Percentiles rank a stretch among this genome's conserved stretches.
These are phyloP conservation scores for Kandelia obovata DNA, from an alignment of 345 rosid species.

Conservation along the genomic window DNA sequence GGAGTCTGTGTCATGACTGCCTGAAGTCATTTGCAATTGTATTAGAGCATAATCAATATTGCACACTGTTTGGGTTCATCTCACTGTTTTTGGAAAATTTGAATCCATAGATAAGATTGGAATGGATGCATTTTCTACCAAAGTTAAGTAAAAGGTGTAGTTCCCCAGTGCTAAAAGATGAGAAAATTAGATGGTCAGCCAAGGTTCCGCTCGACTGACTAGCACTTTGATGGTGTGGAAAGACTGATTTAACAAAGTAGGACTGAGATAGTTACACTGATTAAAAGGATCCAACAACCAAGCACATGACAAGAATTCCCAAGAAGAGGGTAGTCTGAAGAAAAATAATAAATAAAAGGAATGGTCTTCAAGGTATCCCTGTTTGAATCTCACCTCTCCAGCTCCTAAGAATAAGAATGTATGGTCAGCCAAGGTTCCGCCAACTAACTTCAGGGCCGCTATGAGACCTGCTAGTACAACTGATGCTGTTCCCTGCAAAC, in stretches of 20 bases:
- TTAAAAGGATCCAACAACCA: too few species aligned
- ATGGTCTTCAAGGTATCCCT: background rate
- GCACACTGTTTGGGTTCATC: background rate
- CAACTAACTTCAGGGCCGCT: slow-evolving; percentile 66
- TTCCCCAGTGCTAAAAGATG: background rate
- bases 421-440: slow-evolving; percentile 66
- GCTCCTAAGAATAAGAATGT: slow-evolving; percentile 93
- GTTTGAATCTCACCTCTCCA: slow-evolving; percentile 63
- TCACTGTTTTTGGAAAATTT: background rate
- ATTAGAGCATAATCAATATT: background rate
- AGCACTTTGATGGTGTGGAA: too few species aligned
- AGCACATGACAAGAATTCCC: background rate
- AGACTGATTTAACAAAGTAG: too few species aligned
- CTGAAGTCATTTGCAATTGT: background rate
- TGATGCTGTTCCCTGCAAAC: slow-evolving; percentile 80
- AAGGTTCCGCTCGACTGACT: too few species aligned
- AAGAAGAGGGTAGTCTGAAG: background rate
- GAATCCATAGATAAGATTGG: too few species aligned
- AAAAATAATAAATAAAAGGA: background rate
- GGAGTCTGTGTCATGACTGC: background rate
- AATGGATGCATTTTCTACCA: background rate
- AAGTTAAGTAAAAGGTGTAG: background rate
- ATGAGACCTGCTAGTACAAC: slow-evolving; percentile 90
- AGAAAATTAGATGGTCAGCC: too few species aligned
- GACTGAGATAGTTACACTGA: too few species aligned